phyloP scores from a whole-genome alignment of 148 eudicot genomes.

The Polygonum maritimum region DNA sequence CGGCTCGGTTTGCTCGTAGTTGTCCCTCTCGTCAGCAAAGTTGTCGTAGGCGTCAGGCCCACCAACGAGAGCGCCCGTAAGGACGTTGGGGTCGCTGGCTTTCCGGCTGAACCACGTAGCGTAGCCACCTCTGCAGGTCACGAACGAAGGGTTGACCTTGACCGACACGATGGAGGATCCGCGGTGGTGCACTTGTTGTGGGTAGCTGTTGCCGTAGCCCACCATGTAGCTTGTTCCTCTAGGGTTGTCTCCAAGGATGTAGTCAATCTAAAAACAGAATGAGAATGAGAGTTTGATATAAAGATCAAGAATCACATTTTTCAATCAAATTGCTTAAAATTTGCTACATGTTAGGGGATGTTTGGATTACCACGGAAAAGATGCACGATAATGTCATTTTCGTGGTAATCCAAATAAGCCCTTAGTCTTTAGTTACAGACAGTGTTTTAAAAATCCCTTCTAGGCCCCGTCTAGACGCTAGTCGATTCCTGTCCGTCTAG shows the following conservation, averaged over 20 bases:
- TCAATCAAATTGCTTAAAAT: too few species aligned
- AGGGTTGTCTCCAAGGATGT: constrained; percentile 98
- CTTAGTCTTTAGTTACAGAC: too few species aligned
- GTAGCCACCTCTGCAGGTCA: constrained; percentile 86
- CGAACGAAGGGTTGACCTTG: constrained; percentile 63
- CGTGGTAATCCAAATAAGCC: too few species aligned
- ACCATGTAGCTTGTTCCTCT: constrained; percentile 99
- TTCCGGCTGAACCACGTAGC: constrained; percentile 88
- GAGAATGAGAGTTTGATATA: not conserved
- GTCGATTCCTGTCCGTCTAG: too few species aligned
- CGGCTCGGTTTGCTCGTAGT: constrained; percentile 97
- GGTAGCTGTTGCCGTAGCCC: constrained; percentile 88
- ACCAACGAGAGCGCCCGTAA: constrained; percentile 86
- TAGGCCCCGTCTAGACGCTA: too few species aligned
- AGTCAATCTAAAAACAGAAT: constrained; percentile 48
- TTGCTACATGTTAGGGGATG: too few species aligned
- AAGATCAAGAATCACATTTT: too few species aligned
- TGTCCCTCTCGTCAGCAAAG: constrained; percentile 91
- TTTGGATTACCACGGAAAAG: too few species aligned
- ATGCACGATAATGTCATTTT: too few species aligned
- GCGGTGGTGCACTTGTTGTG: constrained; percentile 87
- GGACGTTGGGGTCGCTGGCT: constrained; percentile 78
- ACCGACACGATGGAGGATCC: constrained; percentile 81
- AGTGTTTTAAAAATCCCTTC: too few species aligned
- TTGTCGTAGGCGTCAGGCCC: constrained; percentile 98